phyloP scores from a whole-genome alignment of 1,139 yeast genomes.

The Hemisphaericaspora subhashii region DNA sequence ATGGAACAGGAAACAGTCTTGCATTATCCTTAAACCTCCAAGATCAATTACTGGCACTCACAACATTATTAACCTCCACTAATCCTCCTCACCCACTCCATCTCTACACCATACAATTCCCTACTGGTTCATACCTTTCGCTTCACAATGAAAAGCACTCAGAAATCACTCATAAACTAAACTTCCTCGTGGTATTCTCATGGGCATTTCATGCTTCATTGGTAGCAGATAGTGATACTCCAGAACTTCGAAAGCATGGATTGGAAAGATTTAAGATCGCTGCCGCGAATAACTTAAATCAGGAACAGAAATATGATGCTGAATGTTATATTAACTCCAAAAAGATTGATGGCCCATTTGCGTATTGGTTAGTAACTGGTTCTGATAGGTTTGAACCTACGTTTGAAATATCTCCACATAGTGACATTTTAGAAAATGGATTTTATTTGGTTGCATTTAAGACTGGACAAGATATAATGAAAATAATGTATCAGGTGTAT shows the following conservation, averaged over 20 bases:
- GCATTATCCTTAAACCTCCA: constrained; percentile 58
- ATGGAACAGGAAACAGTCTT: constrained; percentile 87
- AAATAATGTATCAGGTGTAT: constrained; percentile 61
- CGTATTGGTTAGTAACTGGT: constrained; percentile 68
- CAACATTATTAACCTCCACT: constrained; percentile 36
- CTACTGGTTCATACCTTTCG: constrained; percentile 39
- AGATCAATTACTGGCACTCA: constrained; percentile 38
- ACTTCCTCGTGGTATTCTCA: constrained; percentile 69
- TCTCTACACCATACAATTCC: constrained; percentile 55
- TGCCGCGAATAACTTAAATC: constrained; percentile 52
- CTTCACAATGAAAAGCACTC: constrained; percentile 21
- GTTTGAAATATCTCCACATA: constrained; percentile 72
- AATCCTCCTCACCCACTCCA: constrained; percentile 40
- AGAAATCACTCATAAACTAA: constrained; percentile 25
- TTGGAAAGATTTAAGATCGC: constrained; percentile 68
- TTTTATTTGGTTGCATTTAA: constrained; percentile 59
- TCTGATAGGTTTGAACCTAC: constrained; percentile 64
- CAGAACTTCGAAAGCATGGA: constrained; percentile 65
- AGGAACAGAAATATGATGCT: constrained; percentile 54
- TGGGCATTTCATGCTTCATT: constrained; percentile 87
- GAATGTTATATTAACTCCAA: constrained; percentile 19
- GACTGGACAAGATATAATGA: constrained; percentile 45
- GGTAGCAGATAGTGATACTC: constrained; percentile 76
- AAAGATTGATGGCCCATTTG: constrained; percentile 43
- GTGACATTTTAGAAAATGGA: constrained; percentile 49